Evolutionary conservation across 164 flowering plant species (phyloP).

Genomic region (Liriodendron chinense): DNA sequence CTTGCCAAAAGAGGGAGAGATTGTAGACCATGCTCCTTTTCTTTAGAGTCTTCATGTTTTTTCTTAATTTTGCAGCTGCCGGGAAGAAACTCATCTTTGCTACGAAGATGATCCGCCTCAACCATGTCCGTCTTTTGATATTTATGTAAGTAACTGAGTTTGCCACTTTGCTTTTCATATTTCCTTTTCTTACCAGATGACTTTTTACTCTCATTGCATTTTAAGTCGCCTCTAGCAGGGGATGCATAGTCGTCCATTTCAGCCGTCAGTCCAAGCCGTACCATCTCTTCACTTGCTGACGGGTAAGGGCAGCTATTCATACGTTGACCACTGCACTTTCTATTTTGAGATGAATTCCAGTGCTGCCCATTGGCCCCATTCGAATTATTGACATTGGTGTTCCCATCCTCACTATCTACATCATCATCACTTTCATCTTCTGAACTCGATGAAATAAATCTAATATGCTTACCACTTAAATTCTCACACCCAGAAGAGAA

Average conservation of each 20-base stretch:
- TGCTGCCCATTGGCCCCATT: slow-evolving; percentile 6
- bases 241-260: slow-evolving; percentile 24
- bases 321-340: slow-evolving; percentile 33
- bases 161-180: slow-evolving; percentile 19
- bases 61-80: background rate
- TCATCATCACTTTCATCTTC: slow-evolving; percentile 47
- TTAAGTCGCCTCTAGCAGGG: slow-evolving; percentile 27
- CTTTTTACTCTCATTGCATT: slow-evolving; percentile 13
- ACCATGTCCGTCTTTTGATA: slow-evolving; percentile 21
- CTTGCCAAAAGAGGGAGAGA: background rate
- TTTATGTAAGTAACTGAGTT: slow-evolving; percentile 20
- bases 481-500: slow-evolving; percentile 44
- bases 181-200: slow-evolving; percentile 51
- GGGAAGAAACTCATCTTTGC: background rate
- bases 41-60: background rate
- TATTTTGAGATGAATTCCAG: slow-evolving; percentile 25
- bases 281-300: slow-evolving; percentile 74
- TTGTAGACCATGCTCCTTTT: background rate
- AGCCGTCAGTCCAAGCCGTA: slow-evolving; percentile 60
- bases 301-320: slow-evolving; percentile 86
- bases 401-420: slow-evolving; percentile 19
- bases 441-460: slow-evolving; percentile 68
- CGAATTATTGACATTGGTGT: slow-evolving; percentile 13
- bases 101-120: slow-evolving; percentile 7
- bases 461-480: slow-evolving; percentile 57